Percentiles rank a stretch among this genome's conserved stretches.
Evolutionary conservation across 1,284 basidiomycete genomes (phyloP).

Genomic region (Leccinum subrobustum): DNA sequence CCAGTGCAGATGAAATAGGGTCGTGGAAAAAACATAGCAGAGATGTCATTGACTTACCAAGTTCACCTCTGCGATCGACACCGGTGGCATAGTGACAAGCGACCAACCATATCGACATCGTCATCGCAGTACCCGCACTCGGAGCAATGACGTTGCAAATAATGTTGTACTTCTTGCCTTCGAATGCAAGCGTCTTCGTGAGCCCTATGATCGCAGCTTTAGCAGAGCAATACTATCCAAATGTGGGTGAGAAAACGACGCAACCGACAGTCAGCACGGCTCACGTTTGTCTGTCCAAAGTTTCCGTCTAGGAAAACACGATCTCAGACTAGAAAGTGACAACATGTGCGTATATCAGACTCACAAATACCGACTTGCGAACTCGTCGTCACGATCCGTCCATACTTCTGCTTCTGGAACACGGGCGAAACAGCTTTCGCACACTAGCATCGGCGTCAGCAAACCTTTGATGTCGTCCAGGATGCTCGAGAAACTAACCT

Average conservation of each 20-base stretch:
- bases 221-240: constrained; percentile 78
- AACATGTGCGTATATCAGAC: constrained; percentile 30
- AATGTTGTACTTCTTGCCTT: constrained; percentile 91
- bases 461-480: background rate
- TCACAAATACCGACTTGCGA: constrained; percentile 91
- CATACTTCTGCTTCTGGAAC: constrained; percentile 97
- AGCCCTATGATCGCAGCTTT: constrained; percentile 94
- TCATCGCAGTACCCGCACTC: constrained; percentile 91
- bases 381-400: constrained; percentile 92
- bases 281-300: constrained; percentile 87
- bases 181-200: constrained; percentile 87
- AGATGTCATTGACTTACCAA: background rate
- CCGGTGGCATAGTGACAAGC: background rate
- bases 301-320: constrained; percentile 69
- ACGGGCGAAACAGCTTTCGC: constrained; percentile 96
- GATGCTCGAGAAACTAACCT: constrained; percentile 38
- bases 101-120: constrained; percentile 71
- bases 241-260: constrained; percentile 1
- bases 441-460: constrained; percentile 47
- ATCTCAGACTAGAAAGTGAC: constrained; percentile 5
- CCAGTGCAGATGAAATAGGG: background rate
- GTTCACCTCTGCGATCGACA: background rate
- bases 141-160: constrained; percentile 89
- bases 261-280: constrained; percentile 13
- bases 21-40: background rate